Evolutionary conservation across 202 grass and related monocot species (phyloP).

Genomic region (Cymbopogon flexuosus): DNA sequence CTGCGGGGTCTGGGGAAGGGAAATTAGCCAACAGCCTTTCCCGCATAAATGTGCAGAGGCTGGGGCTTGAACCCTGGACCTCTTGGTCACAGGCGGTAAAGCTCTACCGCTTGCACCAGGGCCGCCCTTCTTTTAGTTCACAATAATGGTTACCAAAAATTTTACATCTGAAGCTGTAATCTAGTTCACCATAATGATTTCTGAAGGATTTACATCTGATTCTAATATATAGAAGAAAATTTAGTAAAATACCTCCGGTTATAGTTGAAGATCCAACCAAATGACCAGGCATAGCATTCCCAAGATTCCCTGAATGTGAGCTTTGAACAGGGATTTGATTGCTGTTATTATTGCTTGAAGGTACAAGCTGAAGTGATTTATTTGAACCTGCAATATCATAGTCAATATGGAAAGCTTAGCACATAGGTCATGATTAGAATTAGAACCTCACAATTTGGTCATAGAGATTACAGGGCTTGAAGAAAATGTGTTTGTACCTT

Average conservation of each 20-base stretch:
- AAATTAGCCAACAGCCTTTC: too few relatives aligned
- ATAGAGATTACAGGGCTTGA: slow-evolving; percentile 41
- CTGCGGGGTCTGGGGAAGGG: too few relatives aligned
- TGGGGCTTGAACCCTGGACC: too few relatives aligned
- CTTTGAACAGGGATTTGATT: slow-evolving; percentile 34
- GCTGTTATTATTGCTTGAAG: slow-evolving; percentile 32
- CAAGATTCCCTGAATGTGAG: slow-evolving; percentile 26
- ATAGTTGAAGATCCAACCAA: slow-evolving; percentile 35
- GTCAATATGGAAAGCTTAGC: slow-evolving; percentile 43
- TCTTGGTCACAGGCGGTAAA: too few relatives aligned
- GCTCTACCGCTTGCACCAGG: too few relatives aligned
- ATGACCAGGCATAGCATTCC: slow-evolving; percentile 27
- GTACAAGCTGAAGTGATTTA: slow-evolving; percentile 39
- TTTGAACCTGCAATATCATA: slow-evolving; percentile 37
- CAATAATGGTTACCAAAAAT: not conserved
- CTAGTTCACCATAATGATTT: not conserved
- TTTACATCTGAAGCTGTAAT: not conserved
- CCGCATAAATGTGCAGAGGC: too few relatives aligned
- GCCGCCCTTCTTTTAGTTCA: too few relatives aligned
- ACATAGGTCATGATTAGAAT: slow-evolving; percentile 52
- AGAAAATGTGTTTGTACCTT: slow-evolving; percentile 41
- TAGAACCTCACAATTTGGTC: slow-evolving; percentile 48
- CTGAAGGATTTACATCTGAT: not conserved
- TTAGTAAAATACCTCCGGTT: slow-evolving; percentile 33
- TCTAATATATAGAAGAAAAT: not conserved